Percentiles rank a stretch among this genome's conserved stretches.
phyloP scores from a whole-genome alignment of 2,329 filamentous ascomycete species.

The Trichoderma sp. region DNA sequence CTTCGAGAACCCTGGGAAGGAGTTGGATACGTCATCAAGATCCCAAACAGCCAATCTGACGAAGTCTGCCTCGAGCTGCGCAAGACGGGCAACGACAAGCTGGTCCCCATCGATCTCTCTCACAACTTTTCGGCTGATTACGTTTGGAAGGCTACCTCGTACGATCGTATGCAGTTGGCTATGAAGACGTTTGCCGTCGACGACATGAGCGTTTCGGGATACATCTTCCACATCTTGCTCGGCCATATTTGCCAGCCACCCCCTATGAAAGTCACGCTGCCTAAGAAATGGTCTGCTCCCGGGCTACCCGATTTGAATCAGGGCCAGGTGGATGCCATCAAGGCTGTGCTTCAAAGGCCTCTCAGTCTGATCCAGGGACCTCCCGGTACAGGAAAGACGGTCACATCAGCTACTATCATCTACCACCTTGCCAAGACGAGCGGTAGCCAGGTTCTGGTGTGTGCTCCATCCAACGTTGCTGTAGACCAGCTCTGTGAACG shows the following conservation, averaged over 20 bases:
- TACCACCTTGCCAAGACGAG: constrained; percentile 96
- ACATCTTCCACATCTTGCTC: constrained; percentile 95
- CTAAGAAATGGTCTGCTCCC: constrained; percentile 95
- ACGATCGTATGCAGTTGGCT: constrained; percentile 97
- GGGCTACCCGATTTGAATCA: constrained; percentile 92
- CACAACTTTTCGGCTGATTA: constrained; percentile 99
- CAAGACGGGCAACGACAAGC: constrained; percentile 93
- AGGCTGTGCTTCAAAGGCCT: constrained; percentile 89
- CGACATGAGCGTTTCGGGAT: constrained; percentile 97
- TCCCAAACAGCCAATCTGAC: constrained; percentile 98
- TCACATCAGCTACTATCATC: constrained; percentile 97
- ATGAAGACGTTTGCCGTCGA: constrained; percentile 99
- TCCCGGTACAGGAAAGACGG: constrained; percentile 96
- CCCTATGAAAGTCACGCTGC: constrained; percentile 92
- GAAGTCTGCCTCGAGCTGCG: constrained; percentile 95
- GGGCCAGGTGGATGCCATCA: constrained; percentile 95
- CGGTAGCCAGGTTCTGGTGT: constrained; percentile 91
- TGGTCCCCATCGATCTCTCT: constrained; percentile 91
- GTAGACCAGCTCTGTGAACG: constrained; percentile 98
- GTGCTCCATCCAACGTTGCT: constrained; percentile 95
- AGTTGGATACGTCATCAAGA: constrained; percentile 98
- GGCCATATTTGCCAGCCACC: constrained; percentile 93
- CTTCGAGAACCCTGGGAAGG: constrained; percentile 92
- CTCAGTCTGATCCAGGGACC: constrained; percentile 95
- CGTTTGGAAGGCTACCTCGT: constrained; percentile 99